Base-by-base conservation (phyloP, 805 yeast genomes). In the Hanseniaspora thailandica region DNA sequence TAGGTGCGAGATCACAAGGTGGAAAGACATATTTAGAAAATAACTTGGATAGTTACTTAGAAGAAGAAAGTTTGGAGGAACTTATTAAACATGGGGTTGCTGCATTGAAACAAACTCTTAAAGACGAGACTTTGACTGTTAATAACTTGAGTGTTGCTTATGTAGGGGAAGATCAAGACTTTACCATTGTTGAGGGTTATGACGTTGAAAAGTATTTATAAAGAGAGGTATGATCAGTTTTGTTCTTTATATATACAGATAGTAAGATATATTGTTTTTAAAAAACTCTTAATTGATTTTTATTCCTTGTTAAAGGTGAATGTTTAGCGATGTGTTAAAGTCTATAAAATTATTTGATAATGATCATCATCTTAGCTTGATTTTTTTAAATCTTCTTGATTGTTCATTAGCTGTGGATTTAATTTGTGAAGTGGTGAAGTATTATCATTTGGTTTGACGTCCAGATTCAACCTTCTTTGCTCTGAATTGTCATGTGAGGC, bases 1-100 rank as follows among this genome's bases (percentile, higher is more conserved):
- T 93, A 63, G 99, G 99, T 45, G 97, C 99, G 9, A 79, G 99
- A 65, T 90, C 97, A 2, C 99, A 93, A 70, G 97, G 97, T 48
- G 97, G 96, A 15, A 81, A 95, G 71, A 93, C 99, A 2, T 93
- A 87, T 61, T 72, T 93, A 65, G 99, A 93, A 69, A 81, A 96
- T 65, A 82, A 83, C 60, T 75, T 82, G 64, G 87, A 85, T 35
- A 72, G 73, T 30, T 85, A 86, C 60, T 71, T 80, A 19, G 75
- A 76, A 52, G 71, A 80, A 7, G 71, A 77, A 12, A 71, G 76
- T 36, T 70, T 80, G 40, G 94, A 87, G 61, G 81, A 85, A 60
- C 77, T 93, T 59, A 80, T 93, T 56, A 80, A 82, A 41, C 88
- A 81, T 61, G 97, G 95, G 4, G 81, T 93, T 60, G 82, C 81